A percentile compares a stretch with the other conserved stretches of the same genome.
phyloP scores from a whole-genome alignment of 108 stramenopile genomes.

The Schizochytrium sp. region DNA sequence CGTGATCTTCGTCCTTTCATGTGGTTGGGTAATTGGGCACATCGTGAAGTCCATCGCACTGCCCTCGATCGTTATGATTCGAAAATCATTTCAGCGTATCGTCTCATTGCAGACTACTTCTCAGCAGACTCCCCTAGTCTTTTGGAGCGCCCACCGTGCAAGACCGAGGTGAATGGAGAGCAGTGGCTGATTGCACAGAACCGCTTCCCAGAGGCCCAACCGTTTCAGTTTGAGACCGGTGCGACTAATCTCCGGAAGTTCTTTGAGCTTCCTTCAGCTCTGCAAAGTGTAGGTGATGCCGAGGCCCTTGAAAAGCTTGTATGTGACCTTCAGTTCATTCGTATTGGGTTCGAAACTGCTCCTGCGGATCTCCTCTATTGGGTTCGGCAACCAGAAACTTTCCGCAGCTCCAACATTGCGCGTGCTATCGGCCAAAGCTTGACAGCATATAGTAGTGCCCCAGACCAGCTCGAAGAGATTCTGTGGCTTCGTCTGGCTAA shows the following conservation, averaged over 20 bases:
- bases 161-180: constrained; percentile 36
- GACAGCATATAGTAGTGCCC: not conserved
- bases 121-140: not conserved
- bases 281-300: not conserved
- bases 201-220: constrained; percentile 40
- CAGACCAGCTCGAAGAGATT: constrained; percentile 40
- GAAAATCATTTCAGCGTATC: not conserved
- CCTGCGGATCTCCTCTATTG: not conserved
- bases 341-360: not conserved
- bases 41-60: not conserved
- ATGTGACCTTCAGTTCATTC: not conserved
- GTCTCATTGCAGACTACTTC: constrained; percentile 6
- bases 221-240: constrained; percentile 13
- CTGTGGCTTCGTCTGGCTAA: constrained; percentile 40
- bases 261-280: constrained; percentile 4
- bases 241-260: constrained; percentile 6
- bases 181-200: not conserved
- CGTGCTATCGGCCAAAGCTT: not conserved
- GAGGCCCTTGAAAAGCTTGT: constrained; percentile 18
- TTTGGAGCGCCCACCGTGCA: constrained; percentile 3
- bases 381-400: not conserved
- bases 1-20: not conserved
- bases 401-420: not conserved
- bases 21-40: constrained; percentile 22
- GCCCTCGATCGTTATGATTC: not conserved